Evolutionary conservation across 768 basidiomycete genomes (phyloP).

Genomic region (Tulasnella sp.): DNA sequence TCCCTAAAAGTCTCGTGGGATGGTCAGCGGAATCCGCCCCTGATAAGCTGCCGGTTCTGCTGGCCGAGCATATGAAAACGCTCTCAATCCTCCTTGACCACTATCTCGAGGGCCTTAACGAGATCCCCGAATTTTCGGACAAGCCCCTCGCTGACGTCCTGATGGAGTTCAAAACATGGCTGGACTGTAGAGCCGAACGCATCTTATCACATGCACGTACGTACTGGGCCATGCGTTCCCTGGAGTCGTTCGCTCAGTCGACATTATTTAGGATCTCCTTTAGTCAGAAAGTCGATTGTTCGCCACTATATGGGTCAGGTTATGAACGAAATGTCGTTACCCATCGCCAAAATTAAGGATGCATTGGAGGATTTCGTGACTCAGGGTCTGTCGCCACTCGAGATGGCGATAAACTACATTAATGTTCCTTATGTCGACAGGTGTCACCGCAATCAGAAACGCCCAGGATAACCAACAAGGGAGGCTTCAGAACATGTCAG

Average conservation of each 20-base stretch:
- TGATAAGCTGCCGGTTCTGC: slow-evolving; percentile 46
- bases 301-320: background rate
- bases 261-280: slow-evolving; percentile 48
- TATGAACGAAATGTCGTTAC: slow-evolving; percentile 53
- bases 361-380: slow-evolving; percentile 69
- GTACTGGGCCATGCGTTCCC: slow-evolving; percentile 51
- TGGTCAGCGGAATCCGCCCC: slow-evolving; percentile 47
- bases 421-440: slow-evolving; percentile 37
- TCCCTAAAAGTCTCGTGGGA: slow-evolving; percentile 32
- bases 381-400: slow-evolving; percentile 47
- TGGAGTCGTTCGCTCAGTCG: slow-evolving; percentile 71
- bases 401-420: no score
- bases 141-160: slow-evolving; percentile 68
- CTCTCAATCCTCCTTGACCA: slow-evolving; percentile 62
- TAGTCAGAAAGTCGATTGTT: background rate
- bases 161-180: slow-evolving; percentile 61
- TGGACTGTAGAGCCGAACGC: slow-evolving; percentile 75
- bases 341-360: slow-evolving; percentile 62
- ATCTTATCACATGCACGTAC: slow-evolving; percentile 51
- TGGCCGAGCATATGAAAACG: slow-evolving; percentile 61
- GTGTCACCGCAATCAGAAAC: slow-evolving; percentile 66
- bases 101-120: slow-evolving; percentile 66
- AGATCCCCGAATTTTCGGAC: slow-evolving; percentile 68
- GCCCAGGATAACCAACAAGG: slow-evolving; percentile 14
- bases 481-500: slow-evolving; percentile 24